Conservation (phyloP, 1,284 basidiomycete genomes). For the Puccinia polysora region DNA sequence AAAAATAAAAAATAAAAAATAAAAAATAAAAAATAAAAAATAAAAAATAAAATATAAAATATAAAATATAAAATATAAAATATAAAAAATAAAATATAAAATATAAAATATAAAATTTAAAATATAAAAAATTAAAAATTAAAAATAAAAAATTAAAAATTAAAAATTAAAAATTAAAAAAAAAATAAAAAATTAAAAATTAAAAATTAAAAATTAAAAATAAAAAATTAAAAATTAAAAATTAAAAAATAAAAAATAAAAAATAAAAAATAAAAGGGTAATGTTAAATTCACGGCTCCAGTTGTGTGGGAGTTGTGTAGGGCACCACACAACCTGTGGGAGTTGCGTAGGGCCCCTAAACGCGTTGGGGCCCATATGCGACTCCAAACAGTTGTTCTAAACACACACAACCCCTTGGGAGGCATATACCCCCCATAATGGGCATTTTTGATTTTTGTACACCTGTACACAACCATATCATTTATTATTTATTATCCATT, state of each 20-base stretch:
- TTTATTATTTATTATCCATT: no score
- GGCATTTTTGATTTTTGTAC: no score
- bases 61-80: not conserved
- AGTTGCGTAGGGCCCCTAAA: no score
- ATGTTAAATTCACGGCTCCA: no score
- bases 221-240: slow-evolving; percentile 9
- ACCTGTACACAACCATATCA: no score
- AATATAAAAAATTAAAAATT: not conserved
- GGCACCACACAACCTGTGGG: no score
- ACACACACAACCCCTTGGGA: no score
- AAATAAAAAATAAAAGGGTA: not conserved
- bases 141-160: not conserved
- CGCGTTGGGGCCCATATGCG: no score
- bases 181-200: not conserved
- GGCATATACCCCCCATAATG: no score
- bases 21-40: not conserved
- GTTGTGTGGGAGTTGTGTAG: no score
- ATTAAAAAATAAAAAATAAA: slow-evolving; percentile 4
- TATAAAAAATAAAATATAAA: not conserved
- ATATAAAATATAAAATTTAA: not conserved
- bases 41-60: not conserved
- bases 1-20: not conserved
- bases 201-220: not conserved
- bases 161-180: not conserved
- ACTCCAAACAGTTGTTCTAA: no score